A percentile compares a stretch with the other conserved stretches of the same genome.
These are phyloP conservation scores for Bathelium albidoporum DNA, from an alignment of 495 filamentous ascomycete genomes.

Conservation along the genomic window DNA sequence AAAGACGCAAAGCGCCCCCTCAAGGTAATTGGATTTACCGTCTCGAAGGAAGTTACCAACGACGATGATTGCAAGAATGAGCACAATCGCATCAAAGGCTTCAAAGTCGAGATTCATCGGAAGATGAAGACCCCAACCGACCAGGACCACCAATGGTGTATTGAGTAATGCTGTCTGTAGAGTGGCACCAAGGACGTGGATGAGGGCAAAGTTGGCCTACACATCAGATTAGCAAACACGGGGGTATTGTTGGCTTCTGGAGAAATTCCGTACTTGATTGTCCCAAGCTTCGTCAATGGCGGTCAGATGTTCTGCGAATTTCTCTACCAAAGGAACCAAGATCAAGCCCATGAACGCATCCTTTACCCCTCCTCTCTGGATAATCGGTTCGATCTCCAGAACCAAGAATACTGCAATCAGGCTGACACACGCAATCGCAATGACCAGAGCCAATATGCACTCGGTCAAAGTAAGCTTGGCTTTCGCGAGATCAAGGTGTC, in stretches of 20 bases:
- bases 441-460: constrained; percentile 52
- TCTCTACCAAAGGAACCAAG: constrained; percentile 76
- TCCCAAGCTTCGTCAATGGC: constrained; percentile 89
- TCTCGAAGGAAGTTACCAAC: constrained; percentile 45
- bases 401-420: constrained; percentile 78
- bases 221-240: not conserved
- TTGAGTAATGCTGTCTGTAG: constrained; percentile 89
- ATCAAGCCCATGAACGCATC: constrained; percentile 48
- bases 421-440: constrained; percentile 64
- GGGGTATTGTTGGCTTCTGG: not conserved
- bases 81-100: constrained; percentile 73
- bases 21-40: constrained; percentile 39
- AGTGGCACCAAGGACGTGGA: constrained; percentile 77
- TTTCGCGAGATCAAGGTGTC: constrained; percentile 50
- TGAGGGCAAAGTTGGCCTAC: constrained; percentile 68
- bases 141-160: constrained; percentile 69
- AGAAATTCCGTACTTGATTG: constrained; percentile 44
- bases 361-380: constrained; percentile 49
- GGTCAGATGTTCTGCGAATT: constrained; percentile 66
- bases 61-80: constrained; percentile 80
- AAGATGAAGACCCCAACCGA: constrained; percentile 68
- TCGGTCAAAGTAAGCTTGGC: constrained; percentile 73
- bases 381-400: constrained; percentile 65
- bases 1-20: constrained; percentile 50
- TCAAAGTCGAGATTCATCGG: constrained; percentile 78